Evolutionary conservation across 306 rosid genomes (phyloP), one percentile per base, ranked within the genome.

Genomic region (Oemleria cerasiformis): DNA sequence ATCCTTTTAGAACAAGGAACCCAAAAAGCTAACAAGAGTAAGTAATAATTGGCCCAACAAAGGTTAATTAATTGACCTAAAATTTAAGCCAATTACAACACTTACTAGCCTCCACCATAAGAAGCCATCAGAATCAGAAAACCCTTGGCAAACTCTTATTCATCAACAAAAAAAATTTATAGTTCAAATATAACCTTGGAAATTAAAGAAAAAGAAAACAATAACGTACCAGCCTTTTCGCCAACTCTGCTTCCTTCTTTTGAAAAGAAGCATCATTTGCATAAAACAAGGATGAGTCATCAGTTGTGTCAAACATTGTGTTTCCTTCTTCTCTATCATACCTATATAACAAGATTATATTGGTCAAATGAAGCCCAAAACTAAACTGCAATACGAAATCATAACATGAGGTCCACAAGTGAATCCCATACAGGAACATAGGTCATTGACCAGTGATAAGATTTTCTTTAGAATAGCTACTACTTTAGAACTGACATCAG

Each of bases 211-310:
- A 60, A 43, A 9, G 5, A 62, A 76, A 39, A 36, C 73, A 40
- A 17, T 63, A 42, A 78, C 73, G 51, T 91, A 94, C 98, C 96
- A 94, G 86, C 80, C 88, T 86, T 86, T 89, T 94, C 67, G 98
- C 97, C 81, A 94, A 79, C 82, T 94, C 98, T 19, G 97, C 97
- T 85, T 94, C 98, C 83, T 91, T 94, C 87, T 94, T 94, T 88
- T 94, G 95, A 78, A 88, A 82, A 39, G 97, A 83, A 83, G 92
- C 92, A 63, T 91, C 98, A 6, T 94, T 96, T 59, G 96, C 98
- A 49, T 89, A 85, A 78, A 87, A 94, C 63, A 79, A 54, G 9
- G 97, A 87, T 7, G 98, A 84, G 79, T 81, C 88, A 79, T 94
- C 98, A 54, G 38, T 69, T 0, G 87, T 69, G 75, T 94, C 97